Evolutionary conservation across 225 moss, liverwort and hornwort species (phyloP).

Genomic region (Bryum argenteum): DNA sequence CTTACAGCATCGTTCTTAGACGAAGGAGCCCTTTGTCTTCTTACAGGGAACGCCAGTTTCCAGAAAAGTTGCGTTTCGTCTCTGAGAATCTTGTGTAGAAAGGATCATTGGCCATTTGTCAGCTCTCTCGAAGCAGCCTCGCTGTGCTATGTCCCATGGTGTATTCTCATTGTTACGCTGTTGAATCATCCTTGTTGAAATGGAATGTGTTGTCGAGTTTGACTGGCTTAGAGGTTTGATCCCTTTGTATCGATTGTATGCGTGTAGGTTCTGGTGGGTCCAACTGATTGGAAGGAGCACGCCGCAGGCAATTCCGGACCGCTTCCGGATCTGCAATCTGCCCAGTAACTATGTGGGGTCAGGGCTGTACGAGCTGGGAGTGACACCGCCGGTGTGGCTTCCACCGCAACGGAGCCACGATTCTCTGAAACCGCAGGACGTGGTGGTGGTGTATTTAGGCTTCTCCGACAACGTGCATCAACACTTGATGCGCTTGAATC

Average conservation of each 20-base stretch:
- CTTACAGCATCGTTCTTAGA: too few relatives aligned
- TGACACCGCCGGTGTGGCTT: constrained; percentile 60
- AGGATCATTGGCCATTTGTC: too few relatives aligned
- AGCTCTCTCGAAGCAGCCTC: too few relatives aligned
- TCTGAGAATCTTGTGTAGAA: too few relatives aligned
- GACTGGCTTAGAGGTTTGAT: neutral
- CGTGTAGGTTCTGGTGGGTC: constrained; percentile 72
- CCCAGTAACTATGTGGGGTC: constrained; percentile 65
- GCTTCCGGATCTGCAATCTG: constrained; percentile 73
- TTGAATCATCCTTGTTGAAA: too few relatives aligned
- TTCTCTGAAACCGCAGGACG: constrained; percentile 58
- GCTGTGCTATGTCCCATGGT: too few relatives aligned
- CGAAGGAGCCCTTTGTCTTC: too few relatives aligned
- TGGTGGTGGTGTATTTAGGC: constrained; percentile 87
- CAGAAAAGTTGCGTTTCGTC: too few relatives aligned
- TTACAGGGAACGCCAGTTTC: too few relatives aligned
- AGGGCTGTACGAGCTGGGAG: constrained; percentile 87
- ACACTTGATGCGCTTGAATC: constrained; percentile 73
- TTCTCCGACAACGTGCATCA: constrained; percentile 85
- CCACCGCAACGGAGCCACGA: constrained; percentile 32
- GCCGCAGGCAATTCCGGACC: constrained; percentile 65
- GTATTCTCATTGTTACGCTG: too few relatives aligned
- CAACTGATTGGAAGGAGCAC: constrained; percentile 86
- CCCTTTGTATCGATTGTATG: neutral
- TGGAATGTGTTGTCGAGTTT: too few relatives aligned